Percentiles rank a stretch among this genome's conserved stretches.
Evolutionary conservation across 2,329 filamentous ascomycete genomes (phyloP).

Genomic region (Ceratocystis smalleyi): DNA sequence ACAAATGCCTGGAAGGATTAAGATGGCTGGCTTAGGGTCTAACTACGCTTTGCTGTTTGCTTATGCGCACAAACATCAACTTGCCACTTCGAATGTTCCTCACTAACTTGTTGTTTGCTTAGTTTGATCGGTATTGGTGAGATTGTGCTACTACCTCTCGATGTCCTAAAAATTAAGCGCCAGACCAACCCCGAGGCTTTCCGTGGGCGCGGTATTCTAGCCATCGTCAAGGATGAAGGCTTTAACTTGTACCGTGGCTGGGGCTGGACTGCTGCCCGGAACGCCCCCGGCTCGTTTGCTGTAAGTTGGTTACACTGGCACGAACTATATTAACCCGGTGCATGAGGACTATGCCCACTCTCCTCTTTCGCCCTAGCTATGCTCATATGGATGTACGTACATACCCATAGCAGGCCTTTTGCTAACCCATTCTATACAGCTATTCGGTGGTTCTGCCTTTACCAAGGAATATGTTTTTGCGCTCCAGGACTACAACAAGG

Average conservation of each 20-base stretch:
- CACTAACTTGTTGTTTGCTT: neutral
- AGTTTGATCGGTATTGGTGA: conserved; percentile 94
- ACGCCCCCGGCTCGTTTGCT: conserved; percentile 91
- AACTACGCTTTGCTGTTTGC: neutral
- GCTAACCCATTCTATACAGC: conserved; percentile 32
- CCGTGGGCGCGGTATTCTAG: conserved; percentile 77
- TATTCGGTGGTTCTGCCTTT: conserved; percentile 93
- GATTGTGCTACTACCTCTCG: conserved; percentile 84
- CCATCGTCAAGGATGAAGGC: conserved; percentile 83
- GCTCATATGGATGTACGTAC: neutral
- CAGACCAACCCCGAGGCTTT: conserved; percentile 99
- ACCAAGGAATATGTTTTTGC: conserved; percentile 92
- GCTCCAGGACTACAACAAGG: conserved; percentile 87
- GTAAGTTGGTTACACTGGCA: conserved; percentile 36
- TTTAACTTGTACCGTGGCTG: conserved; percentile 92
- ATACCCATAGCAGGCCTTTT: neutral
- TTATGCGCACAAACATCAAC: neutral
- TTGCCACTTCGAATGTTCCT: neutral
- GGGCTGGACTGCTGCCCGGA: conserved; percentile 94
- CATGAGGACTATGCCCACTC: too few species aligned
- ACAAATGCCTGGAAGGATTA: neutral
- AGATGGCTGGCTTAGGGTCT: neutral
- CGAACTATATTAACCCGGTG: too few species aligned
- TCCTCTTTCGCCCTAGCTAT: too few species aligned
- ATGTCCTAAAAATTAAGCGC: conserved; percentile 98